phyloP scores from a whole-genome alignment of 805 yeast genomes.

The Debaryomyces hansenii region DNA sequence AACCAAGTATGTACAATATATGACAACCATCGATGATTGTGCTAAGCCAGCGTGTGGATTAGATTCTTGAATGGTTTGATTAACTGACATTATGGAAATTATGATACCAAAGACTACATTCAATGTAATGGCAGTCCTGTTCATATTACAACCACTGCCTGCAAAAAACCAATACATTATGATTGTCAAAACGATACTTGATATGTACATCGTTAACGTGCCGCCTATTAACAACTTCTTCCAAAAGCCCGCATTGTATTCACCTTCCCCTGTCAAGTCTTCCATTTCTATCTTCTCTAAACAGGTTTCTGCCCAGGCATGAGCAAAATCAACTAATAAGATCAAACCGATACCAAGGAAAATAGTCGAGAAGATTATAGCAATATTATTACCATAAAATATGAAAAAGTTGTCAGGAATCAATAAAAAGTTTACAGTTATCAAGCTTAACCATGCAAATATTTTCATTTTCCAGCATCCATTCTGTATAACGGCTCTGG shows the following conservation, averaged over 20 bases:
- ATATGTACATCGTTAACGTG: slow-evolving; percentile 79
- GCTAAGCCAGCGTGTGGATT: slow-evolving; percentile 97
- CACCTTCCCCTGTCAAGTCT: slow-evolving; percentile 50
- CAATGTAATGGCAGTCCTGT: slow-evolving; percentile 79
- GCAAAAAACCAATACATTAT: slow-evolving; percentile 85
- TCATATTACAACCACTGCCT: slow-evolving; percentile 79
- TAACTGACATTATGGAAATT: slow-evolving; percentile 69
- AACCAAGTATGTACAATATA: slow-evolving; percentile 88
- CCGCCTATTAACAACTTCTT: slow-evolving; percentile 79
- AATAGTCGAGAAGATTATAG: slow-evolving; percentile 78
- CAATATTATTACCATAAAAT: slow-evolving; percentile 87
- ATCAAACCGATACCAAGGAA: slow-evolving; percentile 90
- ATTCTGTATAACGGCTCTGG: slow-evolving; percentile 82
- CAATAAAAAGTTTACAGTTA: slow-evolving; percentile 60
- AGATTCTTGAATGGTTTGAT: slow-evolving; percentile 82
- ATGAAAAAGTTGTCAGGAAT: slow-evolving; percentile 87
- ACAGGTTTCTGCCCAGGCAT: slow-evolving; percentile 97
- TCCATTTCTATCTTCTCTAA: slow-evolving; percentile 86
- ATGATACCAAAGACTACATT: slow-evolving; percentile 67
- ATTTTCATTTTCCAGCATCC: slow-evolving; percentile 88
- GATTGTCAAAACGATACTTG: slow-evolving; percentile 68
- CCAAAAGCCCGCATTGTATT: slow-evolving; percentile 64
- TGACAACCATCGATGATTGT: slow-evolving; percentile 92
- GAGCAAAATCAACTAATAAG: slow-evolving; percentile 92
- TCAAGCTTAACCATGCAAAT: slow-evolving; percentile 53